Conservation (phyloP, 441 rosid species). For the Bocquillonia castaneifolia region DNA sequence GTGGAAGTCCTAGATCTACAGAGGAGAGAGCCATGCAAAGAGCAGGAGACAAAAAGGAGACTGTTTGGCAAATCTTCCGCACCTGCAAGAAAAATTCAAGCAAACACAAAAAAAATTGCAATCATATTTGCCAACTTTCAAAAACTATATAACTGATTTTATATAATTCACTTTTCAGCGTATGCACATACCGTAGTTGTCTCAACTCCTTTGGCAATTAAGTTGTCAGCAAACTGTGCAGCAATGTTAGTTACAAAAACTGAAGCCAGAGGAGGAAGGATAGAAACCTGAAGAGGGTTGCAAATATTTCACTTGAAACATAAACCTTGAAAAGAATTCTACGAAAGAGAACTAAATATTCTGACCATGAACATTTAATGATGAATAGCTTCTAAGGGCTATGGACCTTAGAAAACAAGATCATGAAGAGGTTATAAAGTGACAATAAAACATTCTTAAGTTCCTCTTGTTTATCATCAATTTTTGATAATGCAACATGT, state of each 20-base stretch:
- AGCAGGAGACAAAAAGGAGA: slow-evolving; percentile 89
- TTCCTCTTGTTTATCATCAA: not conserved
- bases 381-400: not conserved
- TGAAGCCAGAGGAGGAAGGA: slow-evolving; percentile 96
- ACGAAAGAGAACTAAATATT: not conserved
- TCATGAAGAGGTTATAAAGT: not conserved
- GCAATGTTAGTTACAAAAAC: slow-evolving; percentile 68
- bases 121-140: slow-evolving; percentile 5
- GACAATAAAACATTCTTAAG: not conserved
- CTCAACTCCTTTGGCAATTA: slow-evolving; percentile 73
- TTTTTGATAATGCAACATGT: not conserved
- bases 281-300: slow-evolving; percentile 65
- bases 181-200: slow-evolving; percentile 60
- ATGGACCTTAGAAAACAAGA: not conserved
- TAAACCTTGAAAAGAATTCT: slow-evolving; percentile 1
- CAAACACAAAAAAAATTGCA: not conserved
- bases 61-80: slow-evolving; percentile 84
- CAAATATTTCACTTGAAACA: slow-evolving; percentile 14
- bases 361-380: not conserved
- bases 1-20: slow-evolving; percentile 79
- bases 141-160: slow-evolving; percentile 15
- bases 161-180: not conserved
- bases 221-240: slow-evolving; percentile 79
- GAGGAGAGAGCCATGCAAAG: slow-evolving; percentile 84
- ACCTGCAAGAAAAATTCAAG: slow-evolving; percentile 46